These are phyloP conservation scores for Vitis rupestris DNA, from an alignment of 164 flowering plant species.

Conservation along the genomic window DNA sequence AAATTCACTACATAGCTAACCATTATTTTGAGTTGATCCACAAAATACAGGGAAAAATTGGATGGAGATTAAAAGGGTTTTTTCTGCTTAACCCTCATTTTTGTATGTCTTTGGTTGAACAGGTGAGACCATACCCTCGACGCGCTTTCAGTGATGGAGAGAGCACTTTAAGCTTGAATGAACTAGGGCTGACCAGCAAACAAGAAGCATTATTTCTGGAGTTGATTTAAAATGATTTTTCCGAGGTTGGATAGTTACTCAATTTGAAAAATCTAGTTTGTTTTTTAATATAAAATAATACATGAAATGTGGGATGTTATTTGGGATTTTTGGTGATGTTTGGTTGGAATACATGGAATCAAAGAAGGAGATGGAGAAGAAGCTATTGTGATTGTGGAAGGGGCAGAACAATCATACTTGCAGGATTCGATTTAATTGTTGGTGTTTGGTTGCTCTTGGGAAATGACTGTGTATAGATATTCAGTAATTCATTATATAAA, in stretches of 20 bases:
- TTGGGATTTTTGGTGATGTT: not conserved
- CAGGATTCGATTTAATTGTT: no score
- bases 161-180: slow-evolving; percentile 50
- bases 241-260: no score
- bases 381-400: not conserved
- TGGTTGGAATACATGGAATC: slow-evolving; percentile 1
- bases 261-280: not conserved
- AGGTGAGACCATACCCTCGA: slow-evolving; percentile 96
- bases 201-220: slow-evolving; percentile 95
- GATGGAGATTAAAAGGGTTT: no score
- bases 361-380: not conserved
- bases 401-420: not conserved
- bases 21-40: no score
- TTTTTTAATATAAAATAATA: not conserved
- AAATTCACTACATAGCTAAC: no score
- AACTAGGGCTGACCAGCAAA: slow-evolving; percentile 84
- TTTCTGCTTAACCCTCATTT: not conserved
- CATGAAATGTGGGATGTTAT: not conserved
- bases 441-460: no score
- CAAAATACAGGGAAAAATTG: no score
- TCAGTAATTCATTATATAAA: no score
- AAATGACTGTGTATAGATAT: no score
- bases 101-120: slow-evolving; percentile 19
- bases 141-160: slow-evolving; percentile 78
- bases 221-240: slow-evolving; percentile 37